Percentiles rank a stretch among this genome's conserved stretches.
phyloP scores from a whole-genome alignment of 352 stramenopile genomes.

The Elongisporangium prolatum region DNA sequence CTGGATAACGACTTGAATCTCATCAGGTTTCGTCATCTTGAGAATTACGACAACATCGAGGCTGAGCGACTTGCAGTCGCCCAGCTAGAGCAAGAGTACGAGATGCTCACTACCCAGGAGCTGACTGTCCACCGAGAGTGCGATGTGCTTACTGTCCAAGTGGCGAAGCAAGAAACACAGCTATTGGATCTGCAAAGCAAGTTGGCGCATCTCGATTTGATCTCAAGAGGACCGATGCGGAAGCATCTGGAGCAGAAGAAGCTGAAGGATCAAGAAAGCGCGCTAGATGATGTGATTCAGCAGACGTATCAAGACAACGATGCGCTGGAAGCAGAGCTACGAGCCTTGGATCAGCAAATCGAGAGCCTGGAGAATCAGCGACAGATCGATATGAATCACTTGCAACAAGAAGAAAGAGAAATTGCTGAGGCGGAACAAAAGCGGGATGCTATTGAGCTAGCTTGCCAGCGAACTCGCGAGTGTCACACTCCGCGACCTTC shows the following conservation, averaged over 20 bases:
- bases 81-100: slow-evolving; percentile 49
- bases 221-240: slow-evolving; percentile 49
- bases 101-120: slow-evolving; percentile 37
- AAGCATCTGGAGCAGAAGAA: slow-evolving; percentile 64
- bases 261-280: slow-evolving; percentile 37
- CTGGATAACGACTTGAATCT: slow-evolving; percentile 33
- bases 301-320: slow-evolving; percentile 37
- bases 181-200: slow-evolving; percentile 43
- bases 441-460: slow-evolving; percentile 20
- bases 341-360: slow-evolving; percentile 26
- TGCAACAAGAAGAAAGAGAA: slow-evolving; percentile 8
- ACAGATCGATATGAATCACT: slow-evolving; percentile 22
- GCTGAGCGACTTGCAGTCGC: slow-evolving; percentile 26
- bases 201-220: slow-evolving; percentile 50
- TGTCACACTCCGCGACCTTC: slow-evolving; percentile 67
- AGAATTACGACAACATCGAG: slow-evolving; percentile 37
- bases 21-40: slow-evolving; percentile 22
- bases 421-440: slow-evolving; percentile 18
- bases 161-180: slow-evolving; percentile 29
- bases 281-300: slow-evolving; percentile 17
- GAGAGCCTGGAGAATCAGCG: slow-evolving; percentile 33
- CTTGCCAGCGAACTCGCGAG: slow-evolving; percentile 23
- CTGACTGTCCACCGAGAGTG: slow-evolving; percentile 34
- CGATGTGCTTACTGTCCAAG: slow-evolving; percentile 29
- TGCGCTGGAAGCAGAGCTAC: slow-evolving; percentile 35